phyloP scores from a whole-genome alignment of 2,329 filamentous ascomycete genomes.

The Monosporascus sp. region DNA sequence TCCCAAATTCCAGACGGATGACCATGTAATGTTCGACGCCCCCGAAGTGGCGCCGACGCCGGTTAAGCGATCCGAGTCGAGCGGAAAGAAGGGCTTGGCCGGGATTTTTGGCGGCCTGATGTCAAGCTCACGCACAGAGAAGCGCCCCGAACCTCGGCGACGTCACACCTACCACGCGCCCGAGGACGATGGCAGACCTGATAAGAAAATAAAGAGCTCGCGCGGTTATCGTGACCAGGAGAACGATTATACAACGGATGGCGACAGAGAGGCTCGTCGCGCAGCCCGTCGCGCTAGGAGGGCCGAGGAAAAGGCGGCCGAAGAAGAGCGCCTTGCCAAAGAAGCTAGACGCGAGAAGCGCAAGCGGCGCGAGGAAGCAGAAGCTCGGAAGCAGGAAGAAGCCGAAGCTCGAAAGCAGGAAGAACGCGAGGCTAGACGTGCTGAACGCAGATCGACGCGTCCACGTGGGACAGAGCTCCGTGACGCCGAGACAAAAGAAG shows the following conservation, averaged over 20 bases:
- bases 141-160: slow-evolving; percentile 40
- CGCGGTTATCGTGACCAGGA: slow-evolving; percentile 39
- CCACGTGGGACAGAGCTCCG: slow-evolving; percentile 47
- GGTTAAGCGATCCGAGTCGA: slow-evolving; percentile 57
- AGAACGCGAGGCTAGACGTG: slow-evolving; percentile 54
- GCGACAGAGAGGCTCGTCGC: slow-evolving; percentile 56
- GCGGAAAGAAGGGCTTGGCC: slow-evolving; percentile 55
- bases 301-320: slow-evolving; percentile 45
- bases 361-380: slow-evolving; percentile 49
- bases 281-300: slow-evolving; percentile 57
- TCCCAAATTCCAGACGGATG: slow-evolving; percentile 50
- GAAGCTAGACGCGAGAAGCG: slow-evolving; percentile 52
- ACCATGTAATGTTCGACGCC: slow-evolving; percentile 53
- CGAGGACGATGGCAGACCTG: slow-evolving; percentile 42
- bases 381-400: slow-evolving; percentile 48
- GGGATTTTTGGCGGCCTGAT: slow-evolving; percentile 58
- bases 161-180: slow-evolving; percentile 45
- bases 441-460: slow-evolving; percentile 46
- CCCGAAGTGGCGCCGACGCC: slow-evolving; percentile 45
- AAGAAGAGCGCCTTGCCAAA: slow-evolving; percentile 52
- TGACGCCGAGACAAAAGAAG: slow-evolving; percentile 34
- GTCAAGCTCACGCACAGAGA: slow-evolving; percentile 40
- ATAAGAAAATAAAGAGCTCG: slow-evolving; percentile 30
- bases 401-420: slow-evolving; percentile 48
- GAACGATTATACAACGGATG: slow-evolving; percentile 47